Evolutionary conservation across 208 protist species (phyloP), one percentile per base, ranked within the genome.

Genomic region (Vickermania ingenoplastis): DNA sequence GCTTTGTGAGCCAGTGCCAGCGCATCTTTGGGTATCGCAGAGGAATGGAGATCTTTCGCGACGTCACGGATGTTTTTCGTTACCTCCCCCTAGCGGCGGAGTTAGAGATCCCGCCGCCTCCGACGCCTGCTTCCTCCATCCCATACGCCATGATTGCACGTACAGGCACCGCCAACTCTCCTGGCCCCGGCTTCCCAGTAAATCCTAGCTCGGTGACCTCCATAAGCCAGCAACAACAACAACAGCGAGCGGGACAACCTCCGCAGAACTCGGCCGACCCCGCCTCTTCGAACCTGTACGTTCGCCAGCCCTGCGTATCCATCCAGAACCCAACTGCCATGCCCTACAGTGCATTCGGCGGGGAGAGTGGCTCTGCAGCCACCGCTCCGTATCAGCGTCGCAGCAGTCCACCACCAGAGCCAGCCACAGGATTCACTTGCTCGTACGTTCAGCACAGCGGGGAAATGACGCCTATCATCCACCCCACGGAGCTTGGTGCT

Each of bases 1-100:
- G 78, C 65, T 91, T 91, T 59, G 65, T 76, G 3, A 79, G 69
- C 3, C 79, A 91, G 67, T 88, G 81, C 53, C 70, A 81, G 61
- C 64, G 59, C 13, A 57, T 84, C 11, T 85, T 86, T 51, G 84
- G 84, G 41, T 67, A 71, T 51, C 57, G 63, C 5, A 65, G 79
- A 29, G 86, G 86, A 23, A 71, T 69, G 48, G 31, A 53, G 30
- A 68, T 92, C 3, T 92, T 84, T 36, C 63, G 57, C n/a, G 83
- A 63, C 30, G 68, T 80, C 57, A 89, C 80, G 4, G 51, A 61
- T 2, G 68, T 84, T n/a, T 92, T 92, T 58, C 65, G 66, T n/a
- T 77, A 86, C 50, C 66, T 92, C 21, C 86, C 86, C 25, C 71
- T 89, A 23, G 81, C 80, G 4, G 79, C 71, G 1, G 73, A 86